Percentiles rank a stretch among this genome's conserved stretches.
Evolutionary conservation across 495 filamentous ascomycete species (phyloP).

Genomic region (Penicillium arizonense): DNA sequence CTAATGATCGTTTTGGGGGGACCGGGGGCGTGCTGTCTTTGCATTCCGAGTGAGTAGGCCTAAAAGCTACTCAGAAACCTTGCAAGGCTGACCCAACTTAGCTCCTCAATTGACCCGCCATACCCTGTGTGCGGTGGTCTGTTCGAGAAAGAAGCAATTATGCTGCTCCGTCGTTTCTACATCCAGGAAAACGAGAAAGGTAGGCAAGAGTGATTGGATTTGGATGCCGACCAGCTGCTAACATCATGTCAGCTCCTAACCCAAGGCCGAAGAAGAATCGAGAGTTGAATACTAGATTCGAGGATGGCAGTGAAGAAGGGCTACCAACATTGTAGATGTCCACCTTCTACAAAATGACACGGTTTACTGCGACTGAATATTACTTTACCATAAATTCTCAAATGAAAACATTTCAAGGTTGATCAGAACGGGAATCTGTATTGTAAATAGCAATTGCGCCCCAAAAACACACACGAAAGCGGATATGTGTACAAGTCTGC

Average conservation of each 20-base stretch:
- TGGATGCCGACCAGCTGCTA: constrained; percentile 1
- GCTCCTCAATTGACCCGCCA: constrained; percentile 61
- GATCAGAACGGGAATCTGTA: constrained; percentile 17
- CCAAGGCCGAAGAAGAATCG: constrained; percentile 56
- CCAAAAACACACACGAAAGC: constrained; percentile 21
- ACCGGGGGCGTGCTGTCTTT: constrained; percentile 87
- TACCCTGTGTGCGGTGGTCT: constrained; percentile 80
- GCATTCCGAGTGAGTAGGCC: constrained; percentile 63
- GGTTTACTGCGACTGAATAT: background rate
- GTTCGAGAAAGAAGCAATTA: constrained; percentile 84
- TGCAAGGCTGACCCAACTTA: constrained; percentile 24
- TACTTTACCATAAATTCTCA: no score
- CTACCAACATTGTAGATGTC: background rate
- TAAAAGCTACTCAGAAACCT: background rate
- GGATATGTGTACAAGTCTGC: constrained; percentile 33
- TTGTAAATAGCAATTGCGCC: constrained; percentile 28
- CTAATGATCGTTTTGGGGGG: constrained; percentile 94
- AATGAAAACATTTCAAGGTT: background rate
- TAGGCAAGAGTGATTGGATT: constrained; percentile 48
- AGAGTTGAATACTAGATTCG: constrained; percentile 46
- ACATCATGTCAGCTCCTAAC: constrained; percentile 51
- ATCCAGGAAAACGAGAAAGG: constrained; percentile 93
- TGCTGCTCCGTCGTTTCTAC: constrained; percentile 88
- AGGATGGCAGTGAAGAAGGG: constrained; percentile 9
- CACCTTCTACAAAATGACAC: background rate